A percentile compares a stretch with the other conserved stretches of the same genome.
Evolutionary conservation across 148 eudicot genomes (phyloP).

Genomic region (Oxyria digyna): DNA sequence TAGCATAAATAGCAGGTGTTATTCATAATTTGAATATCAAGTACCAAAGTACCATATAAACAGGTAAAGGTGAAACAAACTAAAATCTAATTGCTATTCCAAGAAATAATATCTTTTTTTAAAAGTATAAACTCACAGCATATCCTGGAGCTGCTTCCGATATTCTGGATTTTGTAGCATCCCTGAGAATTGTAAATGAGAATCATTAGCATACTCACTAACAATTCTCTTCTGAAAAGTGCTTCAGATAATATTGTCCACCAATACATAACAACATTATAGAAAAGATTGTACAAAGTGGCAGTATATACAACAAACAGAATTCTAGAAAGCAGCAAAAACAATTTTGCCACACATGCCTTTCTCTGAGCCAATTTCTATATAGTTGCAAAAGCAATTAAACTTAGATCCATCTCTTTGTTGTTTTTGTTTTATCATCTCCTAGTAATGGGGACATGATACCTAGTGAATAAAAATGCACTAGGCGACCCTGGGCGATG

Average conservation of each 20-base stretch:
- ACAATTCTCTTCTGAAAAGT: neutral
- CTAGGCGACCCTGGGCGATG: no score
- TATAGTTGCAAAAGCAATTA: neutral
- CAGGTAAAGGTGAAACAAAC: neutral
- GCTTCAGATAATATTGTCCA: neutral
- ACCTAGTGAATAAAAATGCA: no score
- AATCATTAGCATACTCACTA: neutral
- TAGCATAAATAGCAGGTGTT: neutral
- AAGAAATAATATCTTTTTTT: no score
- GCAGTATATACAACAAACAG: neutral
- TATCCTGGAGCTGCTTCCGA: slow-evolving; percentile 84
- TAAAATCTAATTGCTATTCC: neutral
- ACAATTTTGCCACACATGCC: neutral
- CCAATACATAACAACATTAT: neutral
- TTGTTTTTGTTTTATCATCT: neutral
- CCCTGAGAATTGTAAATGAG: slow-evolving; percentile 36
- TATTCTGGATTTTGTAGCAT: slow-evolving; percentile 91
- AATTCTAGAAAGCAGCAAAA: neutral
- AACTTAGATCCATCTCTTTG: neutral
- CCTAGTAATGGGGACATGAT: neutral
- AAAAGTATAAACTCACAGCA: slow-evolving; percentile 57
- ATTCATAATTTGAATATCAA: neutral
- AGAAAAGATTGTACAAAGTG: neutral
- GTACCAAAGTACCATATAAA: neutral
- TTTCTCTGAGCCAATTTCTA: neutral